Conservation (phyloP, 306 rosid species). For the Cyclanthera cordifolia region DNA sequence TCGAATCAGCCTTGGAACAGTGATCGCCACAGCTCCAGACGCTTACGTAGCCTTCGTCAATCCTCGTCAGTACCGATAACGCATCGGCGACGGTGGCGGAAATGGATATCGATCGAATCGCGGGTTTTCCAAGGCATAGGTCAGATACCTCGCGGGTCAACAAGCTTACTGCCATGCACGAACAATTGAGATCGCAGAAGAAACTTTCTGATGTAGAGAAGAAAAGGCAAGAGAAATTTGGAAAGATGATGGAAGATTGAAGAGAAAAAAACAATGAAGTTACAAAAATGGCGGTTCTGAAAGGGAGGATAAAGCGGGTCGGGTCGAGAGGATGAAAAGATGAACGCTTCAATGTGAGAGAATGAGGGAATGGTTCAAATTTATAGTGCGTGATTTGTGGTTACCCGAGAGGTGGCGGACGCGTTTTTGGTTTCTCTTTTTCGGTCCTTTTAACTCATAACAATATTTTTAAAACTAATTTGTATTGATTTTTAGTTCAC, state of each 20-base stretch:
- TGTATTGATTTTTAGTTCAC: no score
- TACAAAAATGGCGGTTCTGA: not conserved
- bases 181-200: slow-evolving; percentile 2
- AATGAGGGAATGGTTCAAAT: not conserved
- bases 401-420: not conserved
- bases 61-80: slow-evolving; percentile 32
- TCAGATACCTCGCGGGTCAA: slow-evolving; percentile 49
- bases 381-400: not conserved
- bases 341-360: not conserved
- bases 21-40: slow-evolving; percentile 63
- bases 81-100: slow-evolving; percentile 64
- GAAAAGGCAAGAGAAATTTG: not conserved
- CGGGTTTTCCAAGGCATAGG: slow-evolving; percentile 80
- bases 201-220: not conserved
- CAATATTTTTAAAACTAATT: not conserved
- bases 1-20: slow-evolving; percentile 8
- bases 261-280: not conserved
- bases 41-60: slow-evolving; percentile 36
- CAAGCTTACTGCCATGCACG: slow-evolving; percentile 70
- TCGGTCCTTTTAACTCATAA: not conserved
- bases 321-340: not conserved
- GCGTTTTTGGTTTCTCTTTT: not conserved
- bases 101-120: slow-evolving; percentile 45
- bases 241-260: not conserved
- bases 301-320: not conserved